Conservation (phyloP, 306 rosid species). For the Gynostemma pentaphyllum region DNA sequence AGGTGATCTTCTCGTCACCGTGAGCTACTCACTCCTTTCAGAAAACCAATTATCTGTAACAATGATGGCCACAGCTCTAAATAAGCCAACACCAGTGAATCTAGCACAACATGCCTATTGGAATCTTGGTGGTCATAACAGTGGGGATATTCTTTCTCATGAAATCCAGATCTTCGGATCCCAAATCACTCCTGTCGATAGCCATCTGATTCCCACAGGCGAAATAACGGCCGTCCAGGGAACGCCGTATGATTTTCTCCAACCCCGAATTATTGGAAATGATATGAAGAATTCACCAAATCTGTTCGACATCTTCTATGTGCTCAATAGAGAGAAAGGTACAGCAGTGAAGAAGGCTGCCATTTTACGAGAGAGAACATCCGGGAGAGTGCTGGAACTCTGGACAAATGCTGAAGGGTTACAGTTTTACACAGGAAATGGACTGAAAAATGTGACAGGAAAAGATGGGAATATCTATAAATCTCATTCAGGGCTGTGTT, state of each 20-base stretch:
- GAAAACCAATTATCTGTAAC: slow-evolving; percentile 2
- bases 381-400: slow-evolving; percentile 9
- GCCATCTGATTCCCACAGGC: slow-evolving; percentile 2
- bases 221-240: background rate
- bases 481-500: slow-evolving; percentile 4
- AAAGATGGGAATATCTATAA: slow-evolving; percentile 12
- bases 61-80: slow-evolving; percentile 2
- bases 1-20: background rate
- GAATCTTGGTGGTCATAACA: slow-evolving; percentile 12
- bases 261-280: background rate
- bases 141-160: slow-evolving; percentile 6
- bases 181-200: background rate
- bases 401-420: slow-evolving; percentile 8
- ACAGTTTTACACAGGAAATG: slow-evolving; percentile 8
- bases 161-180: background rate
- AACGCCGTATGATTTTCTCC: slow-evolving; percentile 12
- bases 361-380: background rate
- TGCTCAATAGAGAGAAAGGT: background rate
- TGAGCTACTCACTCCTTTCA: background rate
- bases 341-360: background rate
- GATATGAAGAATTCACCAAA: background rate
- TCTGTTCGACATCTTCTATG: slow-evolving; percentile 7
- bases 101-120: slow-evolving; percentile 11
- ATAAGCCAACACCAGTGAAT: slow-evolving; percentile 11
- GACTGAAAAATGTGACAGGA: background rate